These are phyloP conservation scores for Backusella australiensis DNA, from an alignment of 192 early-diverging fungal species.

Conservation along the genomic window DNA sequence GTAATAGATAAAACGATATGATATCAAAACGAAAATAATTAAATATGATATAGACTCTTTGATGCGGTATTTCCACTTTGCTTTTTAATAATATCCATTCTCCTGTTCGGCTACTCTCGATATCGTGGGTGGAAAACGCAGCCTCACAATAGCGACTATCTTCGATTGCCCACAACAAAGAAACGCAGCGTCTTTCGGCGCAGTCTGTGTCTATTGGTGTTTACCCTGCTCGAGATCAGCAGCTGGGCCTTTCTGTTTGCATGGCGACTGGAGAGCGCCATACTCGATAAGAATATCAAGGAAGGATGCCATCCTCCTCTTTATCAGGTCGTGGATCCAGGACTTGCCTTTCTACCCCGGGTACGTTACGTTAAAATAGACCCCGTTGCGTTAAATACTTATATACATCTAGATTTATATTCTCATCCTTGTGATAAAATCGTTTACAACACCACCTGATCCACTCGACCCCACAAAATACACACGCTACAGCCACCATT, in stretches of 20 bases:
- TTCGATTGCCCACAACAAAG: conserved; percentile 27
- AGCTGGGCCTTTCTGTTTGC: conserved; percentile 33
- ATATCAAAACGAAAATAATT: neutral
- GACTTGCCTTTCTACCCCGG: conserved; percentile 20
- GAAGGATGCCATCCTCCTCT: neutral
- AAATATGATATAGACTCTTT: neutral
- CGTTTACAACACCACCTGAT: conserved; percentile 29
- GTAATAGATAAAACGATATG: neutral
- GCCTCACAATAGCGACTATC: neutral
- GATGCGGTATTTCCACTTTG: conserved; percentile 7
- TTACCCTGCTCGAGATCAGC: conserved; percentile 26
- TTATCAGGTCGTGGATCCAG: conserved; percentile 24
- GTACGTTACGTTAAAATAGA: neutral
- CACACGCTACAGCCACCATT: conserved; percentile 31
- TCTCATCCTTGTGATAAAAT: conserved; percentile 30
- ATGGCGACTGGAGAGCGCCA: conserved; percentile 32
- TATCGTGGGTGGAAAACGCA: neutral
- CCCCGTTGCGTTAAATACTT: no score
- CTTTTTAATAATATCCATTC: neutral
- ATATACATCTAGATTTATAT: conserved; percentile 25
- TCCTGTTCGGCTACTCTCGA: neutral
- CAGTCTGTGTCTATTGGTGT: conserved; percentile 14
- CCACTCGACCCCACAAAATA: conserved; percentile 29
- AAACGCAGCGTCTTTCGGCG: conserved; percentile 9
- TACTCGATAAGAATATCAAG: conserved; percentile 10